phyloP scores from a whole-genome alignment of 2,329 filamentous ascomycete species.

The Sclerotinia nivalis region DNA sequence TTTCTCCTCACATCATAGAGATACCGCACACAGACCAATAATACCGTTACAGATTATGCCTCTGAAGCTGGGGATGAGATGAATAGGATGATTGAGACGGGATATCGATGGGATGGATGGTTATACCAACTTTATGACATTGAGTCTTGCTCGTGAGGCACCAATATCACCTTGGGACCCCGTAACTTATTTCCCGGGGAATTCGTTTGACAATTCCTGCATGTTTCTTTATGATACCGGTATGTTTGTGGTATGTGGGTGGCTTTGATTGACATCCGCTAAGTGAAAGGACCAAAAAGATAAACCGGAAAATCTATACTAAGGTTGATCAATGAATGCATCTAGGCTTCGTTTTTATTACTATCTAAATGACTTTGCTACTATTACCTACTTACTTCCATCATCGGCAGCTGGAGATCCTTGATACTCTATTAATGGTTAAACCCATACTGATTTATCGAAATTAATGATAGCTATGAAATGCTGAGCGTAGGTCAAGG shows the following conservation, averaged over 20 bases:
- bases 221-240: neutral
- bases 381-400: neutral
- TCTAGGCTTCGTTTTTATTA: neutral
- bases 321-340: neutral
- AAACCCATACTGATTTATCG: neutral
- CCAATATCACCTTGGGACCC: constrained; percentile 1
- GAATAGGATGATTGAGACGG: neutral
- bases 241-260: constrained; percentile 15
- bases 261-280: constrained; percentile 17
- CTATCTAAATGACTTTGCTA: neutral
- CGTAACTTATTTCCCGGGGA: constrained; percentile 2
- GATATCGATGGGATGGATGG: neutral
- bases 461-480: neutral
- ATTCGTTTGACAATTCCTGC: constrained; percentile 8
- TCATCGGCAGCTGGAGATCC: neutral
- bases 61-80: neutral
- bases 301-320: constrained; percentile 2
- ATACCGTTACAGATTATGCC: constrained; percentile 1
- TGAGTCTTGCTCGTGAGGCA: neutral
- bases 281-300: neutral
- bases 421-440: neutral
- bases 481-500: neutral
- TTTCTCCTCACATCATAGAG: constrained; percentile 17
- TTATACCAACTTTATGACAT: neutral
- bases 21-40: constrained; percentile 20